phyloP scores from a whole-genome alignment of 148 eudicot genomes.

The Silene latifolia region DNA sequence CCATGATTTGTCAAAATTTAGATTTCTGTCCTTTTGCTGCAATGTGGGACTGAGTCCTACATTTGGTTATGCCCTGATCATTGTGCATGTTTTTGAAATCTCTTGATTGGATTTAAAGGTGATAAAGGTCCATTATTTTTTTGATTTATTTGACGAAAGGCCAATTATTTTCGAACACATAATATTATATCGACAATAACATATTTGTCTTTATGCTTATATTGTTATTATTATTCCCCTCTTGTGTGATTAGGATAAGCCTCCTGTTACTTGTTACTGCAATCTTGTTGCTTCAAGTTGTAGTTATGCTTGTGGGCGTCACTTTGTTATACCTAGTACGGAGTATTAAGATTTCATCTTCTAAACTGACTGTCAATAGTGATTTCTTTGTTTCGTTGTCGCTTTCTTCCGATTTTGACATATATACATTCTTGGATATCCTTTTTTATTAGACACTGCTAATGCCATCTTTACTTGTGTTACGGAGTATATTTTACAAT shows the following conservation, averaged over 20 bases:
- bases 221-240: conserved; percentile 14
- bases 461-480: too few relatives aligned
- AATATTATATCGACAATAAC: conserved; percentile 16
- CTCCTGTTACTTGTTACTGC: conserved; percentile 9
- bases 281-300: conserved; percentile 14
- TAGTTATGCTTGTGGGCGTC: conserved; percentile 4
- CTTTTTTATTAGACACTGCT: too few relatives aligned
- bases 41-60: conserved; percentile 31
- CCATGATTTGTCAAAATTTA: conserved; percentile 21
- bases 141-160: conserved; percentile 2
- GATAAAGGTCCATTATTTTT: conserved; percentile 15
- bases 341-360: not conserved
- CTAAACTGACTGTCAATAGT: not conserved
- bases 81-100: conserved; percentile 25
- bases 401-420: not conserved
- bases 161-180: conserved; percentile 12
- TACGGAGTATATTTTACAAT: too few relatives aligned
- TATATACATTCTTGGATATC: not conserved
- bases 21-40: conserved; percentile 28
- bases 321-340: not conserved
- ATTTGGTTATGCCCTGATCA: conserved; percentile 22
- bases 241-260: conserved; percentile 6
- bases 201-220: conserved; percentile 22
- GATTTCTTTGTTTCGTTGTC: not conserved
- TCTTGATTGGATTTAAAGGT: conserved; percentile 25